Evolutionary conservation across 139 green algal genomes (phyloP).

Genomic region (Chlorella sp.): DNA sequence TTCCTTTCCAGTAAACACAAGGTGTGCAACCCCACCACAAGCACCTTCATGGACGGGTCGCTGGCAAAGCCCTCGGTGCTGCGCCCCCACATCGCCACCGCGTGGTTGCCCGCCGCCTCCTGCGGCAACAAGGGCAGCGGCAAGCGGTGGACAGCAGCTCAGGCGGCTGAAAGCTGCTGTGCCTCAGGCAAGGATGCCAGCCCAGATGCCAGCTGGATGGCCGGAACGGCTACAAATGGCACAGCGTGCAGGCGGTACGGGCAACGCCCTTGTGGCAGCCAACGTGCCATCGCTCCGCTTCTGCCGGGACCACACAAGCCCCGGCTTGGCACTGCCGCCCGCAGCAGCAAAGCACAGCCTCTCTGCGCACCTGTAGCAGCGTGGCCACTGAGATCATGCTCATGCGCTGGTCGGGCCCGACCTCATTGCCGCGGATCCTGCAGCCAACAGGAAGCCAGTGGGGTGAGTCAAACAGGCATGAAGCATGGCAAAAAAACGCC

Average conservation of each 20-base stretch:
- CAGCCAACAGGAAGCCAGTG: neutral
- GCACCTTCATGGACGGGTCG: slow-evolving; percentile 68
- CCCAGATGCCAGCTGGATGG: neutral
- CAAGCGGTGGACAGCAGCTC: neutral
- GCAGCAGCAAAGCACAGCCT: neutral
- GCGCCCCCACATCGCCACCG: slow-evolving; percentile 86
- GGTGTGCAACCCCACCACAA: too few species aligned
- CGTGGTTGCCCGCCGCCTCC: slow-evolving; percentile 89
- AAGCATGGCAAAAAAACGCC: too few species aligned
- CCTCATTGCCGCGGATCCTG: slow-evolving; percentile 81
- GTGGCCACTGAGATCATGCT: slow-evolving; percentile 87
- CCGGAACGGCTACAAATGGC: too few species aligned
- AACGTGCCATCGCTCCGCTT: too few species aligned
- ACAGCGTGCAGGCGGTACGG: too few species aligned
- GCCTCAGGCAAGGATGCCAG: neutral
- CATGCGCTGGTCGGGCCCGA: slow-evolving; percentile 72
- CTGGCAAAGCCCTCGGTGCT: slow-evolving; percentile 83
- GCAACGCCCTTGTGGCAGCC: too few species aligned
- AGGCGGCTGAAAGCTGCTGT: neutral
- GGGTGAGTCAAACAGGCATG: too few species aligned
- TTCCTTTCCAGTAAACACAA: too few species aligned
- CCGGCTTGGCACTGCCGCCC: neutral
- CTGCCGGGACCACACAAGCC: neutral
- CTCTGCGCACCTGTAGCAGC: slow-evolving; percentile 74
- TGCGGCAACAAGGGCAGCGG: slow-evolving; percentile 45